phyloP scores from a whole-genome alignment of 2,329 filamentous ascomycete species.

The Pseudogymnoascus sp. region DNA sequence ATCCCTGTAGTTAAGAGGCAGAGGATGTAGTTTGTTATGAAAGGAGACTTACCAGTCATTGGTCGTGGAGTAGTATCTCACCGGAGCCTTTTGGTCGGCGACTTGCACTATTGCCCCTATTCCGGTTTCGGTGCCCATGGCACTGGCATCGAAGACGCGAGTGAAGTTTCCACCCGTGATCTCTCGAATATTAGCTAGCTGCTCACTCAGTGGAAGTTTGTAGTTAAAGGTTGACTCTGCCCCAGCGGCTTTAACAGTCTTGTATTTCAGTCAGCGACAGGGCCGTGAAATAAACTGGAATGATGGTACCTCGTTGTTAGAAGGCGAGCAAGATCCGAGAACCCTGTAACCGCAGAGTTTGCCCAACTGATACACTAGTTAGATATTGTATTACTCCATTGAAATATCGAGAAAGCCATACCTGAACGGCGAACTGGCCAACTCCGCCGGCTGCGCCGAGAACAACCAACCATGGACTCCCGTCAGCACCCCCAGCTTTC shows the following conservation, averaged over 20 bases:
- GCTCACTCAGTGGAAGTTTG: constrained; percentile 25
- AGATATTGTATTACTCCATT: not conserved
- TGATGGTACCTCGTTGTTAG: constrained; percentile 17
- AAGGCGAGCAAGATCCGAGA: constrained; percentile 31
- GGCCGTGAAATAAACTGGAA: too few species aligned
- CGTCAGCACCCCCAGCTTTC: constrained; percentile 11
- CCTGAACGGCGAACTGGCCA: constrained; percentile 31
- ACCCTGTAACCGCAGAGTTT: constrained; percentile 33
- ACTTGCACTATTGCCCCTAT: constrained; percentile 26
- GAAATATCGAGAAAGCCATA: not conserved
- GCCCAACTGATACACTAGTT: constrained; percentile 24
- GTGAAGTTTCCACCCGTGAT: constrained; percentile 31
- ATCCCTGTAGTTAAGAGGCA: not conserved
- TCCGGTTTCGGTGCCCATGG: constrained; percentile 25
- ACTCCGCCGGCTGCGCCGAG: constrained; percentile 32
- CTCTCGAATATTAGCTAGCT: constrained; percentile 27
- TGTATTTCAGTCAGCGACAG: constrained; percentile 15
- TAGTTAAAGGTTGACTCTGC: constrained; percentile 31
- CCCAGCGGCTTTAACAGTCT: constrained; percentile 27
- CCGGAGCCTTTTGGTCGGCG: constrained; percentile 16
- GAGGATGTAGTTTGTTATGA: not conserved
- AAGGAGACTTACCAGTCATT: constrained; percentile 30
- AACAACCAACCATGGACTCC: constrained; percentile 33
- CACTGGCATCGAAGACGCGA: constrained; percentile 31
- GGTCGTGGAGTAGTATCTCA: constrained; percentile 30